Conservation (phyloP, 495 filamentous ascomycete genomes). For the Penicillium argentinense region DNA sequence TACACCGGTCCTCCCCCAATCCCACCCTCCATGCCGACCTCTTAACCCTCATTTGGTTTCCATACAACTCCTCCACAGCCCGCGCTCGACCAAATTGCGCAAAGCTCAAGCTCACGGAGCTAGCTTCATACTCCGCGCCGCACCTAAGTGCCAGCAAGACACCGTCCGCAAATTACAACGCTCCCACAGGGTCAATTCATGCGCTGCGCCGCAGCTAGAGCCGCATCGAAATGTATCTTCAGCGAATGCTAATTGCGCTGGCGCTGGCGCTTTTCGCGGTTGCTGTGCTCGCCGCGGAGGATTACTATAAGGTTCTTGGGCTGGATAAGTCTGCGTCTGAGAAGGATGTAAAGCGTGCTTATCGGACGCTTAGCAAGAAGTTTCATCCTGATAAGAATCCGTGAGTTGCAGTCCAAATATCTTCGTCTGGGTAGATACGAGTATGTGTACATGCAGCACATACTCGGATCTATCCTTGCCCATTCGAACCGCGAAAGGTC, state of each 20-base stretch:
- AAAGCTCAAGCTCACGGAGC: too few species aligned
- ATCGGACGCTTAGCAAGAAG: constrained; percentile 89
- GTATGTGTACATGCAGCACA: too few species aligned
- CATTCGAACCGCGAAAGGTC: neutral
- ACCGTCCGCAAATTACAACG: neutral
- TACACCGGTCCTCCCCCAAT: neutral
- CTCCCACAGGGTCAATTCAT: neutral
- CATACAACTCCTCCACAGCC: too few species aligned
- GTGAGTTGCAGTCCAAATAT: constrained; percentile 53
- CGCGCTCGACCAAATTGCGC: too few species aligned
- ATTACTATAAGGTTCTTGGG: constrained; percentile 93
- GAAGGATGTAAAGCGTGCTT: constrained; percentile 93
- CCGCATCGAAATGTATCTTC: constrained; percentile 19
- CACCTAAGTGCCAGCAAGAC: neutral
- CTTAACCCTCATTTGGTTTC: neutral
- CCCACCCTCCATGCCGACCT: constrained; percentile 13
- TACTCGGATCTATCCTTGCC: neutral
- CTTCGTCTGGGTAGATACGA: too few species aligned
- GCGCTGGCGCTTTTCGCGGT: constrained; percentile 28
- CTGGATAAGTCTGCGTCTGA: constrained; percentile 80
- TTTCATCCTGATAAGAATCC: constrained; percentile 99
- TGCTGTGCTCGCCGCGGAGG: constrained; percentile 61
- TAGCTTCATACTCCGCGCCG: neutral
- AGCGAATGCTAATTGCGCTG: constrained; percentile 18
- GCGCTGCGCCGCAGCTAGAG: constrained; percentile 11